Conservation (phyloP, 2,329 filamentous ascomycete species). For the Harringtonia aguacate region DNA sequence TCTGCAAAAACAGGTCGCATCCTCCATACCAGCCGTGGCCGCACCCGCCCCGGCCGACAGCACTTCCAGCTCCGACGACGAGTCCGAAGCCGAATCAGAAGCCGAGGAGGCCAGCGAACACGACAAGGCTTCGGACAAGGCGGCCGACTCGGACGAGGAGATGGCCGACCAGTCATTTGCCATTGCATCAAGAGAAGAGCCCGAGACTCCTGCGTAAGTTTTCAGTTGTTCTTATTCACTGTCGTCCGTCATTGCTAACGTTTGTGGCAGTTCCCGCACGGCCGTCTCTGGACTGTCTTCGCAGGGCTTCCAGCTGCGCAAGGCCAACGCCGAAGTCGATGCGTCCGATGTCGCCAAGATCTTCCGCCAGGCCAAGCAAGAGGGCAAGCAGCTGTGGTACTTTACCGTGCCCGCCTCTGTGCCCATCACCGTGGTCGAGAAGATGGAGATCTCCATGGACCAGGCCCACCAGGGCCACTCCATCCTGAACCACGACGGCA, state of each 20-base stretch:
- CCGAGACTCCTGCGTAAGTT: not conserved
- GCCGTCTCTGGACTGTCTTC: slow-evolving; percentile 29
- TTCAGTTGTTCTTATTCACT: too few species aligned
- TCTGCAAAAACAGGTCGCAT: not conserved
- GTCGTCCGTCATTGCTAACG: slow-evolving; percentile 12
- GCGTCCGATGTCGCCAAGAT: slow-evolving; percentile 36
- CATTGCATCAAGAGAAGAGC: slow-evolving; percentile 1
- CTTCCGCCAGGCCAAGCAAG: slow-evolving; percentile 46
- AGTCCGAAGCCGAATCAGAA: not conserved
- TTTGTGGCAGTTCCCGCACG: not conserved
- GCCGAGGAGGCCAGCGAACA: not conserved
- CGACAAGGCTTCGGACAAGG: slow-evolving; percentile 11
- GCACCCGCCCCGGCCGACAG: not conserved
- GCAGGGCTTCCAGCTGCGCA: slow-evolving; percentile 43
- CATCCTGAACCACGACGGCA: slow-evolving; percentile 51
- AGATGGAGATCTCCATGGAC: slow-evolving; percentile 50
- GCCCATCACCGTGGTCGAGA: slow-evolving; percentile 55
- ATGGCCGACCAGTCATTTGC: slow-evolving; percentile 25
- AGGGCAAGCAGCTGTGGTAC: slow-evolving; percentile 71
- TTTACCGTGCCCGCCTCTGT: slow-evolving; percentile 63
- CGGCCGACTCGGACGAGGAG: not conserved
- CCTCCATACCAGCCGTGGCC: not conserved
- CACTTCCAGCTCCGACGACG: not conserved
- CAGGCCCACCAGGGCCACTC: slow-evolving; percentile 39
- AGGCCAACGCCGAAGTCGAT: slow-evolving; percentile 32